phyloP scores from a whole-genome alignment of 768 basidiomycete species.

The Mycena indigotica region DNA sequence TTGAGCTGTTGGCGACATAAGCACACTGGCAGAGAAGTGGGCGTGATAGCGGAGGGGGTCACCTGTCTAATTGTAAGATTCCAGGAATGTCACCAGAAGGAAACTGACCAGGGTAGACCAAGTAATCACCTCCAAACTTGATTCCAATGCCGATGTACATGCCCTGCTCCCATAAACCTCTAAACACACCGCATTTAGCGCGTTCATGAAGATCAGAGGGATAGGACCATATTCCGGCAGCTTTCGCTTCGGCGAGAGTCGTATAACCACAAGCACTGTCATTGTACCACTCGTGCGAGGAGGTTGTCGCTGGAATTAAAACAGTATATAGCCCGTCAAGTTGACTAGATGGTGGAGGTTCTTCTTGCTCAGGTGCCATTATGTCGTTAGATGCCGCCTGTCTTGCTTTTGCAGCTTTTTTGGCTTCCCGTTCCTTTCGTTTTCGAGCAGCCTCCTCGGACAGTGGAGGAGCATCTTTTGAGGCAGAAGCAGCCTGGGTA shows the following conservation, averaged over 20 bases:
- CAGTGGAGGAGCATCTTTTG: slow-evolving; percentile 51
- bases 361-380: slow-evolving; percentile 1
- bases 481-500: slow-evolving; percentile 43
- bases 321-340: slow-evolving; percentile 46
- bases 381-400: slow-evolving; percentile 22
- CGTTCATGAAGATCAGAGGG: slow-evolving; percentile 65
- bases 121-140: slow-evolving; percentile 94
- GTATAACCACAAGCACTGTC: slow-evolving; percentile 45
- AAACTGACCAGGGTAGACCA: slow-evolving; percentile 89
- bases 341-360: slow-evolving; percentile 4
- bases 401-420: slow-evolving; percentile 32
- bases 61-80: slow-evolving; percentile 46
- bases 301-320: slow-evolving; percentile 68
- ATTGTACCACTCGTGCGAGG: slow-evolving; percentile 69
- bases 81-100: too few relatives aligned
- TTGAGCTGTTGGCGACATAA: slow-evolving; percentile 58
- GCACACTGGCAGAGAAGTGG: slow-evolving; percentile 87
- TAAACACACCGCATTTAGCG: slow-evolving; percentile 80
- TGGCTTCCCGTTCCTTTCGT: slow-evolving; percentile 68
- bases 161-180: slow-evolving; percentile 78
- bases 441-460: slow-evolving; percentile 70
- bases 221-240: slow-evolving; percentile 76
- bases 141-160: slow-evolving; percentile 88
- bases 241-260: slow-evolving; percentile 61
- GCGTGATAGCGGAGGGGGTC: slow-evolving; percentile 97